These are phyloP conservation scores for Grigorovia humatica DNA, from an alignment of 805 yeast genomes.

Conservation along the genomic window DNA sequence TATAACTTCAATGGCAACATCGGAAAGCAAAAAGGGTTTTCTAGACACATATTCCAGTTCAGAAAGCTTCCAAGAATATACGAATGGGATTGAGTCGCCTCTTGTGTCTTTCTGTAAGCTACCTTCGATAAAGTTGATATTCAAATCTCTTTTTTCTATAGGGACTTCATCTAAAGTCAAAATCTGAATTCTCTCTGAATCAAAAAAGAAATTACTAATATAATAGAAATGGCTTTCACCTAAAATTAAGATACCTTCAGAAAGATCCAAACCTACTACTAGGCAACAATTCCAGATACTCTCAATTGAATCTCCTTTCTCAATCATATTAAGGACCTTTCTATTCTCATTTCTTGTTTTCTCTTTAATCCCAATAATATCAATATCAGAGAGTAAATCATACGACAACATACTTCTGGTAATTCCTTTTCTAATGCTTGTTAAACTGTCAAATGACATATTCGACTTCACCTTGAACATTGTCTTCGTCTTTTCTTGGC, in stretches of 20 bases:
- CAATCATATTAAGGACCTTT: constrained; percentile 59
- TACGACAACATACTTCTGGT: constrained; percentile 22
- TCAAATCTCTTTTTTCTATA: constrained; percentile 50
- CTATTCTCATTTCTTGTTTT: constrained; percentile 59
- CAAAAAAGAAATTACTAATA: constrained; percentile 54
- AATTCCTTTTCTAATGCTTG: not conserved
- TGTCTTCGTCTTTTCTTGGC: not conserved
- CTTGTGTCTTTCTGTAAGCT: constrained; percentile 12
- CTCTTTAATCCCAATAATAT: constrained; percentile 22
- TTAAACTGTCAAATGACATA: not conserved
- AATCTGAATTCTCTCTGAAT: constrained; percentile 40
- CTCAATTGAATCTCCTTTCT: constrained; percentile 59
- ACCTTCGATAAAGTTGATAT: constrained; percentile 52
- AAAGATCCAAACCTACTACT: constrained; percentile 64
- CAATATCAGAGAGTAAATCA: constrained; percentile 37
- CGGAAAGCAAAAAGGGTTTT: constrained; percentile 65
- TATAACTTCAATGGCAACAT: constrained; percentile 71
- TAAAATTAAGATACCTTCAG: constrained; percentile 63
- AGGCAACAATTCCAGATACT: constrained; percentile 67
- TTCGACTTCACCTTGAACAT: not conserved
- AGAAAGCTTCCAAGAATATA: constrained; percentile 49
- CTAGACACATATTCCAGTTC: constrained; percentile 57
- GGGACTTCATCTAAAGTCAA: constrained; percentile 63
- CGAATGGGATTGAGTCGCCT: constrained; percentile 15
- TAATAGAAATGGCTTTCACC: constrained; percentile 59